Base-by-base conservation (phyloP, 768 basidiomycete genomes). In the Lepiota venenata region DNA sequence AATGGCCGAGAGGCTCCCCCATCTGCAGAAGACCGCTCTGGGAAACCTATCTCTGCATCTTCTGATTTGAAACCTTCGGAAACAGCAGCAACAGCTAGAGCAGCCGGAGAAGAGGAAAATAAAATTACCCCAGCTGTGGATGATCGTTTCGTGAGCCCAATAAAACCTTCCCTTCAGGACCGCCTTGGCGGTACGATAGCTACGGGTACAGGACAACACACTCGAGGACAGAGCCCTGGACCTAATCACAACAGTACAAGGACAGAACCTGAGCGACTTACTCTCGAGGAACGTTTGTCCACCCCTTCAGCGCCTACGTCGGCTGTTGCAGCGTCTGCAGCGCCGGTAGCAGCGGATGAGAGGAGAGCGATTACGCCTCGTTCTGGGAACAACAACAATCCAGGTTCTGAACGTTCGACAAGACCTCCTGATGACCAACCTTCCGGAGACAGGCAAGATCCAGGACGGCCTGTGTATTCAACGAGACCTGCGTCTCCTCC, bases 131-230 rank as follows among this genome's bases (percentile, higher is more conserved):
- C 32, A 32, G 8, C 32, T 32, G 10, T 32, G 10, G 51, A 52
- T 45, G 42, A 45, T 25, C 15, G 32, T 32, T 32, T 32, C 10
- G 36, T 44, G 32, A 10, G 36, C 18, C 32, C 4, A 38, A n/a
- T n/a, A n/a, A 36, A 43, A 22, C 43, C 51, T 1, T 52, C 51
- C 21, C 51, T 52, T 25, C 51, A 52, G 20, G 51, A 52, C 36
- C 51, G 51, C 25, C 44, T 52, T 2, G 43, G 51, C 10, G 10
- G 32, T 32, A 11, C 25, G 25, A 25, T 25, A 25, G n/a, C 25
- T 25, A 25, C 2, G 4, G 32, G 32, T 32, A 11, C 32, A 32
- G 44, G 22, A 38, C 14, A 22, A 4, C n/a, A n/a, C n/a, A n/a
- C 14, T 10, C 42, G 15, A 37, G 51, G 51, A 38, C 51, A 38